phyloP scores from a whole-genome alignment of 164 flowering plant species.

The Sextonia rubra region DNA sequence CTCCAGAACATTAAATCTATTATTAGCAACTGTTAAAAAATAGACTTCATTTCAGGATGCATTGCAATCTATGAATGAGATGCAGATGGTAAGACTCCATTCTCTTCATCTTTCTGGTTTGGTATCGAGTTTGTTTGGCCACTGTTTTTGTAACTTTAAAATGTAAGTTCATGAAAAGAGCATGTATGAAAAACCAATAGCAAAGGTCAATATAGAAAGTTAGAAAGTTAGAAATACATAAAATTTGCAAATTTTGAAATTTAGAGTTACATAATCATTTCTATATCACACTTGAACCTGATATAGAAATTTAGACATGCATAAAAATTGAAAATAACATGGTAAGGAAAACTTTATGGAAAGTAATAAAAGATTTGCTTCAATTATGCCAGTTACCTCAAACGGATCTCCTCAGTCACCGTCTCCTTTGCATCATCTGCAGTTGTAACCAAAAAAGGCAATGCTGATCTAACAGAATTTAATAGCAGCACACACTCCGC shows the following conservation, averaged over 20 bases:
- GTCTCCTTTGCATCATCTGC: conserved; percentile 73
- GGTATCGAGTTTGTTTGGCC: neutral
- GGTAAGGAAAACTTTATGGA: neutral
- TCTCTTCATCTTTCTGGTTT: neutral
- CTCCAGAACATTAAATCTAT: too few relatives aligned
- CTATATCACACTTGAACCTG: neutral
- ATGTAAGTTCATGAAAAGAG: neutral
- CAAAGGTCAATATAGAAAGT: too few relatives aligned
- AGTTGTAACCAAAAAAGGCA: conserved; percentile 86
- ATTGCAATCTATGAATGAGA: too few relatives aligned
- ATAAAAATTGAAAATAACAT: neutral
- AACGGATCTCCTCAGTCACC: conserved; percentile 75
- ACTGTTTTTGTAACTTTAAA: neutral
- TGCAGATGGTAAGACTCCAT: neutral
- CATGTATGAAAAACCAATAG: too few relatives aligned
- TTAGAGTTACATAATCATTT: too few relatives aligned
- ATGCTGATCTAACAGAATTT: conserved; percentile 66
- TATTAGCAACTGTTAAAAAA: too few relatives aligned
- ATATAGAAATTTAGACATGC: neutral
- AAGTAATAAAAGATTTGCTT: neutral
- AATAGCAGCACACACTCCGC: conserved; percentile 75
- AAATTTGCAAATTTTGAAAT: too few relatives aligned
- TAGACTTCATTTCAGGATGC: too few relatives aligned
- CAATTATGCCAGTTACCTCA: conserved; percentile 44
- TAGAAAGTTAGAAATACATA: too few relatives aligned